A percentile compares a stretch with the other conserved stretches of the same genome.
These are phyloP conservation scores for Trichomonas tenax DNA, from an alignment of 208 protist genomes.

Conservation along the genomic window DNA sequence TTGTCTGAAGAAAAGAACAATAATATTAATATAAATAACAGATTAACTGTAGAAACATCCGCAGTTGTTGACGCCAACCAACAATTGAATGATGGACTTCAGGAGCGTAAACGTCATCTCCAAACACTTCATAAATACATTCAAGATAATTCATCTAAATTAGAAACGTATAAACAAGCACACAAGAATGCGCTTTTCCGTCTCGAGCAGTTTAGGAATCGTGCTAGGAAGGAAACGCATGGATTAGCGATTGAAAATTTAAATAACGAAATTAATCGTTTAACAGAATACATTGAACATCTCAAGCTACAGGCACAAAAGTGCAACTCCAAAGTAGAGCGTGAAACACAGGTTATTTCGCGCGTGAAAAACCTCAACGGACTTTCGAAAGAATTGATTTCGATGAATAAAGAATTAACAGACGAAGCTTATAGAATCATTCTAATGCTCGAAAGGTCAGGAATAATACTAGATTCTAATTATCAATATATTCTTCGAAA, in stretches of 20 bases:
- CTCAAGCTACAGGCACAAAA: neutral
- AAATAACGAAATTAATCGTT: neutral
- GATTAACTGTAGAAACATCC: neutral
- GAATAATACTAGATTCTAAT: neutral
- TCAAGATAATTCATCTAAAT: neutral
- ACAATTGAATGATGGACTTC: neutral
- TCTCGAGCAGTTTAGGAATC: neutral
- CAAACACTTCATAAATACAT: neutral
- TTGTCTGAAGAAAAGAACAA: neutral
- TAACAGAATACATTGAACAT: neutral
- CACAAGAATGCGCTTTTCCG: neutral
- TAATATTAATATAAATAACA: neutral
- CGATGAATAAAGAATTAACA: neutral
- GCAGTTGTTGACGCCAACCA: neutral
- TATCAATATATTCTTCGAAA: neutral
- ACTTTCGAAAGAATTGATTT: neutral
- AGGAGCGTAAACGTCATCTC: neutral
- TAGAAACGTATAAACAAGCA: neutral
- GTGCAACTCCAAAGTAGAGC: neutral
- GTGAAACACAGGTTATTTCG: neutral
- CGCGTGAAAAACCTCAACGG: neutral
- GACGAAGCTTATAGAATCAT: neutral
- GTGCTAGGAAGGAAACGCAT: neutral
- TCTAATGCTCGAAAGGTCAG: neutral
- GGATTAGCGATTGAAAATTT: neutral